Evolutionary conservation across 2,329 filamentous ascomycete genomes (phyloP).

Genomic region (Metarhizium sp.): DNA sequence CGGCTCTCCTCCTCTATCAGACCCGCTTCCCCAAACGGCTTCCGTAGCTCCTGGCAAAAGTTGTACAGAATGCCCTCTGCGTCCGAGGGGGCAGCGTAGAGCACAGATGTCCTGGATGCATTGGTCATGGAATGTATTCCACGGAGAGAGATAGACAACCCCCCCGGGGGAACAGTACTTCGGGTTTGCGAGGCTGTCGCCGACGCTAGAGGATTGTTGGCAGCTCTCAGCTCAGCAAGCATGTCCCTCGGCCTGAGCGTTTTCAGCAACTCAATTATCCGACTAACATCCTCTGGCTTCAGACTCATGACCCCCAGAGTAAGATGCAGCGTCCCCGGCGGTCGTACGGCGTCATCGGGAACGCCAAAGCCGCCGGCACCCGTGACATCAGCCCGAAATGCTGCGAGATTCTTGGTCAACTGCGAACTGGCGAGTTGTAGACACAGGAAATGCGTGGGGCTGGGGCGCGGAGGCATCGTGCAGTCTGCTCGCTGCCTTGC

Average conservation of each 20-base stretch:
- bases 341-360: constrained; percentile 60
- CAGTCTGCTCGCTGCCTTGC: neutral
- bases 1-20: constrained; percentile 48
- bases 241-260: constrained; percentile 29
- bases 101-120: constrained; percentile 45
- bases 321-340: constrained; percentile 72
- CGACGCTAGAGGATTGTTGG: neutral
- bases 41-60: constrained; percentile 49
- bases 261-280: constrained; percentile 30
- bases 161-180: neutral
- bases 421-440: constrained; percentile 62
- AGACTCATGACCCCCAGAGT: constrained; percentile 84
- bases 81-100: constrained; percentile 57
- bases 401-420: constrained; percentile 50
- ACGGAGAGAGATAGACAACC: constrained; percentile 36
- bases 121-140: constrained; percentile 55
- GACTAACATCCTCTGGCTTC: constrained; percentile 34
- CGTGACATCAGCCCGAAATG: constrained; percentile 52
- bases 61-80: constrained; percentile 35
- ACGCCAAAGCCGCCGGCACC: constrained; percentile 37
- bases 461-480: constrained; percentile 27
- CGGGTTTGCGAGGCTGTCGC: neutral
- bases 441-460: constrained; percentile 66
- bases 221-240: constrained; percentile 19
- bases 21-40: constrained; percentile 43